A percentile compares a stretch with the other conserved stretches of the same genome.
These are phyloP conservation scores for Dendrobium chrysotoxum DNA, from an alignment of 106 monocot genomes.

Conservation along the genomic window DNA sequence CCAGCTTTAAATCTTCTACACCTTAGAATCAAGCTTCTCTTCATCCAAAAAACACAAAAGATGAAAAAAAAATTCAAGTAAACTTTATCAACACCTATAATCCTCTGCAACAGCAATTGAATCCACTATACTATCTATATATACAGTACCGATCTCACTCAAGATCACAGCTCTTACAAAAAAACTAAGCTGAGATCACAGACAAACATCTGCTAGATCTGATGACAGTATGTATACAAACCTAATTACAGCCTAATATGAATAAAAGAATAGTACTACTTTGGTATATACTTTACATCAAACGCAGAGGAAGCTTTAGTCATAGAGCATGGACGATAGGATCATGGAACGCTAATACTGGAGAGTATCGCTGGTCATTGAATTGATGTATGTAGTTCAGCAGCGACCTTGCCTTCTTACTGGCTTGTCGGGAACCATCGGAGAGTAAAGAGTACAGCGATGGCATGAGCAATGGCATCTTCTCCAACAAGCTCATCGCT, in stretches of 20 bases:
- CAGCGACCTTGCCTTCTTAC: constrained; percentile 60
- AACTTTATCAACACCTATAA: not conserved
- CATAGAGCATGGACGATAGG: constrained; percentile 25
- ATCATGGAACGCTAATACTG: not conserved
- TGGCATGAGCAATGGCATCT: constrained; percentile 43
- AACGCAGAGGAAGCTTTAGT: not conserved
- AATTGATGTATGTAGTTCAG: constrained; percentile 33
- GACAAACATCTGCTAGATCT: not conserved
- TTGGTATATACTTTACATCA: not conserved
- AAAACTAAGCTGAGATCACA: constrained; percentile 9
- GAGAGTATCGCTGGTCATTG: constrained; percentile 8
- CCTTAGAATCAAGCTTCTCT: too few species aligned
- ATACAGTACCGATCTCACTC: not conserved
- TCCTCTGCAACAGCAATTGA: not conserved
- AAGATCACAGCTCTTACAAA: constrained; percentile 5
- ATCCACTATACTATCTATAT: not conserved
- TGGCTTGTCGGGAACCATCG: constrained; percentile 40
- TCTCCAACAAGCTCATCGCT: constrained; percentile 29
- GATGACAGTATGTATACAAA: not conserved
- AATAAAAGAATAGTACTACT: constrained; percentile 4
- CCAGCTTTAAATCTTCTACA: too few species aligned
- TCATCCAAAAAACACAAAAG: not conserved
- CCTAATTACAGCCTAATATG: not conserved
- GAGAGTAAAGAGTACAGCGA: constrained; percentile 37
- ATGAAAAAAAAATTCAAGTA: not conserved